phyloP scores from a whole-genome alignment of 352 stramenopile species.

The Phytopythium kandeliae region DNA sequence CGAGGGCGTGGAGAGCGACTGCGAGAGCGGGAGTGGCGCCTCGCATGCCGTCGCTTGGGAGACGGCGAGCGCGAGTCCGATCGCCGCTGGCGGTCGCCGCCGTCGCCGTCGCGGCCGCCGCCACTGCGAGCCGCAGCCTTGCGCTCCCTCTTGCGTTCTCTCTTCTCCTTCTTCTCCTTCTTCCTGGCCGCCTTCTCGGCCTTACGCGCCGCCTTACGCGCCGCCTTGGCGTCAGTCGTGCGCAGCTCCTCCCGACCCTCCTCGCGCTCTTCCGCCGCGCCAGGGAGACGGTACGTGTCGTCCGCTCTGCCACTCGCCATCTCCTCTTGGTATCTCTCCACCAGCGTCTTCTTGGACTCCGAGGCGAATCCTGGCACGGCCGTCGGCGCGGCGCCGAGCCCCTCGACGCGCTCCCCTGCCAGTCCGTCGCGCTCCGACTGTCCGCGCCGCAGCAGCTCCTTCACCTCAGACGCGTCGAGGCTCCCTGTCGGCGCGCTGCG shows the following conservation, averaged over 20 bases:
- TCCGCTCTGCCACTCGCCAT: conserved; percentile 45
- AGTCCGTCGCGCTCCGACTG: conserved; percentile 63
- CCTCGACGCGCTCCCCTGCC: conserved; percentile 79
- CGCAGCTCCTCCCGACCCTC: neutral
- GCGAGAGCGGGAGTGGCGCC: conserved; percentile 12
- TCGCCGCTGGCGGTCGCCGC: conserved; percentile 4
- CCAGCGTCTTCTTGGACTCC: conserved; percentile 59
- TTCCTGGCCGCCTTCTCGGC: conserved; percentile 63
- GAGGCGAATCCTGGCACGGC: conserved; percentile 32
- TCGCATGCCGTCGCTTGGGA: conserved; percentile 6
- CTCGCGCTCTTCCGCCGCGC: conserved; percentile 13
- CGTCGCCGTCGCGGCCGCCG: no score
- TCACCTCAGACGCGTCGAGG: conserved; percentile 77
- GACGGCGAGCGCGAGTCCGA: conserved; percentile 10
- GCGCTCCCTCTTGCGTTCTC: conserved; percentile 37
- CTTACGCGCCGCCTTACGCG: conserved; percentile 46
- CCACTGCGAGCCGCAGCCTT: conserved; percentile 11
- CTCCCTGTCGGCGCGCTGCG: conserved; percentile 33
- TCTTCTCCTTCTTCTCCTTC: conserved; percentile 60
- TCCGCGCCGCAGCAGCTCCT: conserved; percentile 79
- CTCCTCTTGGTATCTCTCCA: conserved; percentile 62
- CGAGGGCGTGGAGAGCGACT: conserved; percentile 9
- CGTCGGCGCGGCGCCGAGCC: conserved; percentile 69
- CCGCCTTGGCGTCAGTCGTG: conserved; percentile 44
- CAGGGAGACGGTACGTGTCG: conserved; percentile 58